Percentiles rank a stretch among this genome's conserved stretches.
Evolutionary conservation across 2,329 filamentous ascomycete species (phyloP).

Genomic region (Paramyrothecium sp.): DNA sequence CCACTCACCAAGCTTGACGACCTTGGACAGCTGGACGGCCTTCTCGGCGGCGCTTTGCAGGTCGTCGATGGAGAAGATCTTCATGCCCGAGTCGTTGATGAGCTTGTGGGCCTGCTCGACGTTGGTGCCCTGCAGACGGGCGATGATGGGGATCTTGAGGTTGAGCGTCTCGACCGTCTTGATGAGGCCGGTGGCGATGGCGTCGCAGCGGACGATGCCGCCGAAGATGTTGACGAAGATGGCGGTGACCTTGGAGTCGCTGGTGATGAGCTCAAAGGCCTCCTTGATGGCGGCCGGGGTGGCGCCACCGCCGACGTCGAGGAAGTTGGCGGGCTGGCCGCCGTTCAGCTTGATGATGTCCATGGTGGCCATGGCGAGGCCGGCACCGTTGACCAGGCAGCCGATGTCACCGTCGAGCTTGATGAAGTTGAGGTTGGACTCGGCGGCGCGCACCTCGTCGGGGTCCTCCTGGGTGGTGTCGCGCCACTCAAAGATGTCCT

Average conservation of each 20-base stretch:
- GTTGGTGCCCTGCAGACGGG: conserved; percentile 96
- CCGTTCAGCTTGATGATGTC: conserved; percentile 99
- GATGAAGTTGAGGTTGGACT: conserved; percentile 98
- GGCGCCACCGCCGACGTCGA: conserved; percentile 96
- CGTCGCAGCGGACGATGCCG: conserved; percentile 96
- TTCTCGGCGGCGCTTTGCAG: conserved; percentile 97
- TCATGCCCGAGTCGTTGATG: conserved; percentile 96
- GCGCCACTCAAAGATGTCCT: conserved; percentile 92
- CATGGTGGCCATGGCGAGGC: conserved; percentile 99
- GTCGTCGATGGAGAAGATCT: conserved; percentile 99
- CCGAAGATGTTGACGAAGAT: conserved; percentile 99
- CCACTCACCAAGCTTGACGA: conserved; percentile 90
- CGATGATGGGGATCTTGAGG: conserved; percentile 94
- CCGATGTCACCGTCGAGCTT: conserved; percentile 99
- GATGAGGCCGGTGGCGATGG: conserved; percentile 94
- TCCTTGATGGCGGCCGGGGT: conserved; percentile 95
- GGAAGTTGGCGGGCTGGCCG: conserved; percentile 94
- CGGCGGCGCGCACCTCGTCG: conserved; percentile 94
- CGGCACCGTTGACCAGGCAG: conserved; percentile 97
- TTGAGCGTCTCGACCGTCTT: conserved; percentile 93
- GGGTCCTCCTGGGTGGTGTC: conserved; percentile 94
- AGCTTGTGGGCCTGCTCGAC: conserved; percentile 89
- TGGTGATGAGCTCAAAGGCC: conserved; percentile 98
- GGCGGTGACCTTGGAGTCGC: conserved; percentile 94
- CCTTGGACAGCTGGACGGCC: conserved; percentile 97